Base-by-base conservation (phyloP, 257 asterid species). In the Ilex asprella region DNA sequence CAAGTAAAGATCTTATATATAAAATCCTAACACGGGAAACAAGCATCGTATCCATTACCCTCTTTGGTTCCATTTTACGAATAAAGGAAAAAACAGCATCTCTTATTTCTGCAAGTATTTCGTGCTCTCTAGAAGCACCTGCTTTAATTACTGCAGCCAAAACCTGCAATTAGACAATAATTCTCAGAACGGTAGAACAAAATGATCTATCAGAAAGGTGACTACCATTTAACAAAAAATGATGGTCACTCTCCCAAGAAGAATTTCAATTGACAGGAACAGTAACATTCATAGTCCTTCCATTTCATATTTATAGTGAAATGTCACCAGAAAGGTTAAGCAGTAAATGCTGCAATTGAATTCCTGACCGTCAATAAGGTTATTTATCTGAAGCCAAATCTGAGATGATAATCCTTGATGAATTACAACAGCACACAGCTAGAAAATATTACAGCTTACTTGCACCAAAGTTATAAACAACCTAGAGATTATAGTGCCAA, bases 101-200 rank as follows among this genome's bases (percentile, higher is more conserved):
- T 72, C 99, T 81, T 61, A 93, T 93, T 81, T 93, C 99, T 70
- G 99, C 99, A 67, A 93, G 97, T 74, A 93, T 93, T 75, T 93
- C 99, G 68, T 89, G 99, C 82, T 93, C 99, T 76, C 99, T 84
- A 31, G 99, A 87, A 73, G 99, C 99, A 70, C 99, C 99, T 56
- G 99, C 99, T 79, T 93, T 93, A 61, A 93, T 89, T 57, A 93
- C 99, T 56, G 99, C 97, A 70, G 99, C 99, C 78, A 93, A 76
- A 77, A 93, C 99, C 99, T 93, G 79, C 67, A 57, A 62, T 46
- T 72, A 60, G 69, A 65, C 61, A 31, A 70, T 44, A 61, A 68
- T 58, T 60, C 62, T 73, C 66, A 79, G 63, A 64, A 30, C 67
- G 62, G 35, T 57, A 5, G 30, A 31, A 46, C 2, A 0, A 1